Base-by-base conservation (phyloP, 78 protist species). In the Tieghemostelium lacteum region DNA sequence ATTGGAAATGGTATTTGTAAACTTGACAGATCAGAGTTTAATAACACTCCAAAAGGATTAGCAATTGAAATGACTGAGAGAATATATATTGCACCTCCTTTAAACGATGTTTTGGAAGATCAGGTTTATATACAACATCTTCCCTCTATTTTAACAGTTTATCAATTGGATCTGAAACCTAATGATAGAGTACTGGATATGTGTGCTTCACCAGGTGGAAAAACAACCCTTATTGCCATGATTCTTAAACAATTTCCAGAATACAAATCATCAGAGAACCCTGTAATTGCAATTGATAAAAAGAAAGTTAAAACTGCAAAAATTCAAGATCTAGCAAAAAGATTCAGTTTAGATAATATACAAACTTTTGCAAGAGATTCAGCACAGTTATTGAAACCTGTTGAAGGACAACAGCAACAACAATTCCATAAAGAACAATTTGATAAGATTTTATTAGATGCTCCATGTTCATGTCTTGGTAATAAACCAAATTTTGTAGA, bases 131-230 rank as follows among this genome's bases (percentile, higher is more conserved):
- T 80, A 17, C 88, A 80, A 40, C 76, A 80, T 55, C 64, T 80
- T 28, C 88, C 88, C 22, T 80, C 88, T 7, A 54, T 80, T 12
- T 7, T 55, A 5, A 55, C 88, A n/a, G 75, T 65, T 1, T 80
- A 65, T 49, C 88, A 80, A 67, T 34, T 80, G 33, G 76, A 80
- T 16, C 57, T 61, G 7, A 33, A 57, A 16, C 26, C 78, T 3
- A 86, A 66, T 37, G 96, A 95, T 83, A 64, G 73, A 22, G 83
- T 97, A 26, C 95, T 99, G 16, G 99, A 98, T 70, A 97, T 98
- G 99, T 74, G 96, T 12, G 96, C 99, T 0, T 99, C 99, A 12
- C 99, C 99, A 0, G 99, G 99, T 33, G 99, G 99, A 50, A 99
- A 99, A 94, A 97, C 99, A 0, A 78, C 98, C 19, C 85, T 98